Conservation (phyloP, 331 rosid genomes). For the Saraca asoca region DNA sequence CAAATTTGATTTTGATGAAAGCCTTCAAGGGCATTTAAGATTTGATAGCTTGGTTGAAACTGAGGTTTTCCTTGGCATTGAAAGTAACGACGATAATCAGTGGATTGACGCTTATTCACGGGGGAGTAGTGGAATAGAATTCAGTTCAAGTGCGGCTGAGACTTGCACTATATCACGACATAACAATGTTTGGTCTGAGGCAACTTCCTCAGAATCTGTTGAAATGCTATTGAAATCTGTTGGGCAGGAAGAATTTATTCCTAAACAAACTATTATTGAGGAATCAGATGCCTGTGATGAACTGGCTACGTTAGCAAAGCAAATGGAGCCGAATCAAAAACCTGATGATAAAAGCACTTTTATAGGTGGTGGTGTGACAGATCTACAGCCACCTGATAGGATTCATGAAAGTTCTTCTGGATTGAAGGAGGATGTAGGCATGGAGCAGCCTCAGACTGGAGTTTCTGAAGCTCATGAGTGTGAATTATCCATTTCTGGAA, state of each 20-base stretch:
- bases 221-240: constrained; percentile 98
- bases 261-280: constrained; percentile 59
- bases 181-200: constrained; percentile 98
- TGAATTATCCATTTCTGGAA: constrained; percentile 48
- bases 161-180: constrained; percentile 86
- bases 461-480: constrained; percentile 49
- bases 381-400: constrained; percentile 49
- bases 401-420: constrained; percentile 46
- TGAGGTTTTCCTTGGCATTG: constrained; percentile 92
- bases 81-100: constrained; percentile 81
- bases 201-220: constrained; percentile 99
- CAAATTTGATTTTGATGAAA: constrained; percentile 96
- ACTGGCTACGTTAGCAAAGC: constrained; percentile 65
- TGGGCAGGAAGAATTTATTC: constrained; percentile 90
- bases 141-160: constrained; percentile 79
- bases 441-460: constrained; percentile 44
- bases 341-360: constrained; percentile 54
- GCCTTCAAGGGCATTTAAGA: constrained; percentile 84
- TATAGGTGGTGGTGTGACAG: constrained; percentile 43
- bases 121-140: constrained; percentile 83
- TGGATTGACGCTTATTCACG: constrained; percentile 97
- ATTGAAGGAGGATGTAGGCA: constrained; percentile 50
- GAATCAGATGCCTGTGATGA: constrained; percentile 68
- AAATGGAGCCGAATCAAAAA: constrained; percentile 77
- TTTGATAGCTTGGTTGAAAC: constrained; percentile 96